phyloP scores from a whole-genome alignment of 176 grass and related monocot species.

The Eragrostis nindensis region DNA sequence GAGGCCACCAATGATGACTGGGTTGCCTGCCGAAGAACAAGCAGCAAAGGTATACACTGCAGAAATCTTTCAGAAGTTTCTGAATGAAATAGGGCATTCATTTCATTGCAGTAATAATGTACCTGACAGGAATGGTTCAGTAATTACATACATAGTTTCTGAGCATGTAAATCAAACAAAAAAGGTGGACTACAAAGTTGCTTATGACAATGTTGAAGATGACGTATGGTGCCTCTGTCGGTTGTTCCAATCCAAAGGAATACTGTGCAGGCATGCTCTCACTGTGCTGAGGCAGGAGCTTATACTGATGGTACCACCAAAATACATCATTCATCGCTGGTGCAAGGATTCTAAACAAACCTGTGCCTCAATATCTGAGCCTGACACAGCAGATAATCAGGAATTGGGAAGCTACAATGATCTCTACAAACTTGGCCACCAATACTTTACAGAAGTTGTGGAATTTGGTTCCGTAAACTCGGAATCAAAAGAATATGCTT shows the following conservation, averaged over 20 bases:
- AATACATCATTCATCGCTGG: conserved; percentile 81
- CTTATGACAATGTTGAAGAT: conserved; percentile 77
- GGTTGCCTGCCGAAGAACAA: conserved; percentile 67
- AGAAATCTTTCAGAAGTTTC: conserved; percentile 75
- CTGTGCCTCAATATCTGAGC: conserved; percentile 53
- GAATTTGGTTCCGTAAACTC: conserved; percentile 68
- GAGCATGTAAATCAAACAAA: conserved; percentile 57
- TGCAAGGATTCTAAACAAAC: conserved; percentile 83
- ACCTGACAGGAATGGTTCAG: conserved; percentile 57
- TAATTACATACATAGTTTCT: conserved; percentile 67
- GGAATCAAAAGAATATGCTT: conserved; percentile 71
- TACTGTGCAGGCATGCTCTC: conserved; percentile 88
- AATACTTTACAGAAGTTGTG: conserved; percentile 73
- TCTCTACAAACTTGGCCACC: conserved; percentile 68
- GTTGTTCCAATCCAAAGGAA: conserved; percentile 81
- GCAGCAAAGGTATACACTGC: conserved; percentile 72
- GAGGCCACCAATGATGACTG: conserved; percentile 56
- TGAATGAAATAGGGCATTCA: conserved; percentile 65
- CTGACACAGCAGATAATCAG: conserved; percentile 40
- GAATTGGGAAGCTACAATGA: conserved; percentile 75
- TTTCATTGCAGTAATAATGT: conserved; percentile 63
- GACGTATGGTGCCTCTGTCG: conserved; percentile 80
- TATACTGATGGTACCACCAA: conserved; percentile 68
- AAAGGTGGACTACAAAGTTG: conserved; percentile 73
- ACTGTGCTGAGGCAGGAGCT: conserved; percentile 79